Conservation (phyloP, 2,329 filamentous ascomycete species). For the Penicillium sp. region DNA sequence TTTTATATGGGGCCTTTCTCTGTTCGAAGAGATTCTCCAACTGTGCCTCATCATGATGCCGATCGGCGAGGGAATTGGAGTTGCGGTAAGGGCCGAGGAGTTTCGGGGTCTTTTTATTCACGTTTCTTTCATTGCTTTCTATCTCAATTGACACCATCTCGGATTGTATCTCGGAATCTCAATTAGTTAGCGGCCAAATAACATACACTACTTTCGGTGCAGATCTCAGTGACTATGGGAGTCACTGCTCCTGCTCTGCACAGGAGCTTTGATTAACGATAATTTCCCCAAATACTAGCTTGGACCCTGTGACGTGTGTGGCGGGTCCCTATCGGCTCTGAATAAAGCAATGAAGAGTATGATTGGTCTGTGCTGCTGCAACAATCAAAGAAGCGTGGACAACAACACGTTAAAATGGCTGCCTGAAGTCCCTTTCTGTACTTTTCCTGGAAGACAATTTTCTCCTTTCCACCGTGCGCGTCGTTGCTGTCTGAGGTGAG, state of each 20-base stretch:
- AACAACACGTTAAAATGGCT: conserved; percentile 7
- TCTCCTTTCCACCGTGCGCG: not conserved
- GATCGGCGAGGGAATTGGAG: not conserved
- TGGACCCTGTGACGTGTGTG: conserved; percentile 13
- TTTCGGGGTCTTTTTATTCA: not conserved
- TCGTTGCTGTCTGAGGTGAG: not conserved
- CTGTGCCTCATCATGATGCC: not conserved
- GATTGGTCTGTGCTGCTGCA: conserved; percentile 1
- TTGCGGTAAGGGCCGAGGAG: not conserved
- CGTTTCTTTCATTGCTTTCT: not conserved
- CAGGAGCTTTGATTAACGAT: not conserved
- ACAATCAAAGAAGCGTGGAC: not conserved
- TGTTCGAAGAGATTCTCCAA: not conserved
- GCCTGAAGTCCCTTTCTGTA: conserved; percentile 7
- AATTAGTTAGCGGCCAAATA: not conserved
- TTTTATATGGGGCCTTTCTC: not conserved
- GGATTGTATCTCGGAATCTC: not conserved
- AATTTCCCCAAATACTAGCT: not conserved
- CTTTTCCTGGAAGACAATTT: not conserved
- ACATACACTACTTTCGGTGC: not conserved
- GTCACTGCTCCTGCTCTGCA: not conserved
- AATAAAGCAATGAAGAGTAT: not conserved
- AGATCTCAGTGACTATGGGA: not conserved
- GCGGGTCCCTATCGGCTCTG: not conserved
- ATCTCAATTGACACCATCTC: not conserved